These are phyloP conservation scores for Claviceps humidiphila DNA, from an alignment of 2,329 filamentous ascomycete genomes.

Conservation along the genomic window DNA sequence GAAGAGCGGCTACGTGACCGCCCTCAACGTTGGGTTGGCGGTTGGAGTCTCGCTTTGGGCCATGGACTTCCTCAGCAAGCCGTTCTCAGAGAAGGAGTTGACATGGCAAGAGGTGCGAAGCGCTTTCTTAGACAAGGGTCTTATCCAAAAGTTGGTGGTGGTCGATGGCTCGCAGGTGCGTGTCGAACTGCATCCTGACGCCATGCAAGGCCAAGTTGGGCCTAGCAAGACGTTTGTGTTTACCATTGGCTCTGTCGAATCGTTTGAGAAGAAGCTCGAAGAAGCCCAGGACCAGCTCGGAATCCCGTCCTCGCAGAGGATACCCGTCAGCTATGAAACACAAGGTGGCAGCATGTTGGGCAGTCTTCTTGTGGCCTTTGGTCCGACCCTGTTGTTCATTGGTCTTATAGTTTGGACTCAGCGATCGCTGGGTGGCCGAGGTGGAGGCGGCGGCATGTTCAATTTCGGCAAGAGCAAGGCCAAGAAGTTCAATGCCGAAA, in stretches of 20 bases:
- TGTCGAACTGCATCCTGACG: conserved; percentile 67
- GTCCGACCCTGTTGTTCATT: conserved; percentile 75
- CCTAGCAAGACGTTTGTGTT: conserved; percentile 58
- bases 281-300: conserved; percentile 76
- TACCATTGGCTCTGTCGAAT: conserved; percentile 86
- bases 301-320: conserved; percentile 77
- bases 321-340: conserved; percentile 76
- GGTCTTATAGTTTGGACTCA: conserved; percentile 71
- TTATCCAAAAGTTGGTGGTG: conserved; percentile 85
- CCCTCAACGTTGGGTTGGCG: conserved; percentile 22
- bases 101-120: conserved; percentile 95
- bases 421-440: conserved; percentile 57
- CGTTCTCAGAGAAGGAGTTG: conserved; percentile 54
- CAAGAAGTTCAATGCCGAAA: conserved; percentile 96
- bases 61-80: conserved; percentile 25
- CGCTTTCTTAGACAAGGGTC: conserved; percentile 88
- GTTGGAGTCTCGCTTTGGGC: conserved; percentile 43
- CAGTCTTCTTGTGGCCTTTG: conserved; percentile 64
- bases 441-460: conserved; percentile 65
- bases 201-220: conserved; percentile 31
- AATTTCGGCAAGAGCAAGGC: conserved; percentile 92
- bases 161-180: conserved; percentile 60
- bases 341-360: conserved; percentile 58
- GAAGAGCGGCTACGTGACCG: conserved; percentile 22
- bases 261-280: conserved; percentile 80